Percentiles rank a stretch among this genome's conserved stretches.
phyloP scores from a whole-genome alignment of 768 basidiomycete genomes.

The Tulasnella sp. region DNA sequence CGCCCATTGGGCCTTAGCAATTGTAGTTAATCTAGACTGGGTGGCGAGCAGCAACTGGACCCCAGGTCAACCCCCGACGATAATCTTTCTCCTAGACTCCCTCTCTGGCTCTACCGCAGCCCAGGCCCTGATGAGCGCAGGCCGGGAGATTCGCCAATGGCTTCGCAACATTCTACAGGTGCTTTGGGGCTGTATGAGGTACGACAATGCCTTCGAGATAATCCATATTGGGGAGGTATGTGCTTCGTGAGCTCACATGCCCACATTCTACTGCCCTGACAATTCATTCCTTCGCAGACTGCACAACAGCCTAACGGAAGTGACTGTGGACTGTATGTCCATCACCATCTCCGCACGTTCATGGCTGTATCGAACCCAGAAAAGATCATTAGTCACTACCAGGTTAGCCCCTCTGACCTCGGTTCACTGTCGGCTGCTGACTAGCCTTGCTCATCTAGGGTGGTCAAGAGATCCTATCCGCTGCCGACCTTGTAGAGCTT shows the following conservation, averaged over 20 bases:
- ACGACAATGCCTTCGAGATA: not conserved
- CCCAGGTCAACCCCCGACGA: not conserved
- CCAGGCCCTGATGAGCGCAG: not conserved
- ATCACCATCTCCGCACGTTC: not conserved
- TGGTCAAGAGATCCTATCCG: not conserved
- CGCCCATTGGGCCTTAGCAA: not conserved
- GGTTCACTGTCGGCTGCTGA: not conserved
- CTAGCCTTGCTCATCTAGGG: not conserved
- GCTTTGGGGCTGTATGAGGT: not conserved
- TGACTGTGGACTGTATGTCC: not conserved
- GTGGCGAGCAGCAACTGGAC: not conserved
- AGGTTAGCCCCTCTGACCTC: not conserved
- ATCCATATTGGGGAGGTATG: not conserved
- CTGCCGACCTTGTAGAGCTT: not conserved
- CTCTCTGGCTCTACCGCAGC: not conserved
- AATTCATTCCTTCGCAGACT: not conserved
- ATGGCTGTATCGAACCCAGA: not conserved
- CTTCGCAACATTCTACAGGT: not conserved
- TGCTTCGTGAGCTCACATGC: too few relatives aligned
- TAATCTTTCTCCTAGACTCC: not conserved
- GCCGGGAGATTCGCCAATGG: not conserved
- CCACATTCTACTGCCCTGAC: not conserved
- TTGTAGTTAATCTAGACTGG: not conserved
- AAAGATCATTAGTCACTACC: not conserved
- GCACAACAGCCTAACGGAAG: not conserved